A percentile compares a stretch with the other conserved stretches of the same genome.
Evolutionary conservation across 805 yeast species (phyloP).

Genomic region (Teunomyces pallodes): DNA sequence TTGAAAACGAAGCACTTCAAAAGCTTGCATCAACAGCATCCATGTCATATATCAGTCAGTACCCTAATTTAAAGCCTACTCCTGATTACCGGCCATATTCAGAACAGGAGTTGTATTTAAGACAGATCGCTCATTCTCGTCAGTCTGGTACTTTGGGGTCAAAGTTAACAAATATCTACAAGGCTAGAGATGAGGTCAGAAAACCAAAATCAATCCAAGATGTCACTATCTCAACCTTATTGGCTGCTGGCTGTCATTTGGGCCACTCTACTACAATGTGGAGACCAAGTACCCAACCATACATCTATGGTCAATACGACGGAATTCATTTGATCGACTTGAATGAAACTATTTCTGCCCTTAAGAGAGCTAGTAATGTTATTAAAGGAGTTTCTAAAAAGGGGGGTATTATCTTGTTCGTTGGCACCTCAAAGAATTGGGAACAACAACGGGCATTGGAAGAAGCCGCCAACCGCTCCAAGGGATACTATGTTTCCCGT

Average conservation of each 20-base stretch:
- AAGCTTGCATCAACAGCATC: conserved; percentile 31
- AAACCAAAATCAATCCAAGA: conserved; percentile 58
- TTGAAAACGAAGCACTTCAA: conserved; percentile 11
- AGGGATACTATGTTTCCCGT: conserved; percentile 77
- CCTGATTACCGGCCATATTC: conserved; percentile 66
- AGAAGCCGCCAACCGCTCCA: conserved; percentile 72
- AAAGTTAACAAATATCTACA: conserved; percentile 56
- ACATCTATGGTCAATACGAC: conserved; percentile 80
- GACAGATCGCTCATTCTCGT: conserved; percentile 64
- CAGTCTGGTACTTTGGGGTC: conserved; percentile 64
- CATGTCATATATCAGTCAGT: conserved; percentile 31
- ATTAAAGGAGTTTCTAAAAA: conserved; percentile 75
- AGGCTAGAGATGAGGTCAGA: conserved; percentile 63
- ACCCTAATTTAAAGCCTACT: conserved; percentile 65
- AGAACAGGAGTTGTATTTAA: conserved; percentile 69
- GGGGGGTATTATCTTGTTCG: conserved; percentile 82
- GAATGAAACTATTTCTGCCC: conserved; percentile 71
- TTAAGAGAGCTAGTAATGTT: conserved; percentile 83
- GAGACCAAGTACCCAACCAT: conserved; percentile 83
- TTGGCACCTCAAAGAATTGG: conserved; percentile 76
- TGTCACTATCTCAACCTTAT: conserved; percentile 62
- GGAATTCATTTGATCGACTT: conserved; percentile 91
- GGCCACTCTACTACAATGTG: conserved; percentile 84
- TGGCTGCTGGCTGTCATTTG: conserved; percentile 92
- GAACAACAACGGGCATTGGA: conserved; percentile 68